These are phyloP conservation scores for Leishmania tarentolae DNA, from an alignment of 208 protist genomes.

Conservation along the genomic window DNA sequence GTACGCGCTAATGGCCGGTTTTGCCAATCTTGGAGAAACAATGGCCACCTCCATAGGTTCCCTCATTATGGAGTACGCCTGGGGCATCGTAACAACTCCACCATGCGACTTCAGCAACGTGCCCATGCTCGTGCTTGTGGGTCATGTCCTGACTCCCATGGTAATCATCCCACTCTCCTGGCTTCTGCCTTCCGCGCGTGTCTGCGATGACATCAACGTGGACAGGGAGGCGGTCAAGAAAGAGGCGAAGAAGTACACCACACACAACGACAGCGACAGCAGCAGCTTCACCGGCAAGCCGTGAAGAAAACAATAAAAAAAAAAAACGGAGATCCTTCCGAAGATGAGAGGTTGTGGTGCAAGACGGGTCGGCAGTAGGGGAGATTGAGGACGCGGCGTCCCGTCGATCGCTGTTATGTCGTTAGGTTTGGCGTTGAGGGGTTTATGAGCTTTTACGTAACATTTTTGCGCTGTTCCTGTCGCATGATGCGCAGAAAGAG, in stretches of 20 bases:
- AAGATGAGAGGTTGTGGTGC: no score
- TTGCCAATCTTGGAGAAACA: slow-evolving; percentile 59
- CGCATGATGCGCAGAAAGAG: no score
- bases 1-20: slow-evolving; percentile 71
- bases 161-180: slow-evolving; percentile 58
- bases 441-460: no score
- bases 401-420: no score
- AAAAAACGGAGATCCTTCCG: no score
- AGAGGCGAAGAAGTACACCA: slow-evolving; percentile 50
- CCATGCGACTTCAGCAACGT: slow-evolving; percentile 71
- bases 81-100: slow-evolving; percentile 34
- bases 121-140: slow-evolving; percentile 50
- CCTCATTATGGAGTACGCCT: slow-evolving; percentile 26
- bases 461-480: no score
- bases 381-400: no score
- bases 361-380: no score
- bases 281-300: no score
- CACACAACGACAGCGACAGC: slow-evolving; percentile 16
- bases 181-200: slow-evolving; percentile 61
- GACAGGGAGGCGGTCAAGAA: slow-evolving; percentile 26
- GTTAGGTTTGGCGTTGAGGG: no score
- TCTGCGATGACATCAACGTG: slow-evolving; percentile 57
- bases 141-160: slow-evolving; percentile 47
- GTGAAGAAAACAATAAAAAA: no score
- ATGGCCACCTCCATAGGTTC: slow-evolving; percentile 50